Base-by-base conservation (phyloP, 345 rosid genomes). In the Euphorbia peplus region DNA sequence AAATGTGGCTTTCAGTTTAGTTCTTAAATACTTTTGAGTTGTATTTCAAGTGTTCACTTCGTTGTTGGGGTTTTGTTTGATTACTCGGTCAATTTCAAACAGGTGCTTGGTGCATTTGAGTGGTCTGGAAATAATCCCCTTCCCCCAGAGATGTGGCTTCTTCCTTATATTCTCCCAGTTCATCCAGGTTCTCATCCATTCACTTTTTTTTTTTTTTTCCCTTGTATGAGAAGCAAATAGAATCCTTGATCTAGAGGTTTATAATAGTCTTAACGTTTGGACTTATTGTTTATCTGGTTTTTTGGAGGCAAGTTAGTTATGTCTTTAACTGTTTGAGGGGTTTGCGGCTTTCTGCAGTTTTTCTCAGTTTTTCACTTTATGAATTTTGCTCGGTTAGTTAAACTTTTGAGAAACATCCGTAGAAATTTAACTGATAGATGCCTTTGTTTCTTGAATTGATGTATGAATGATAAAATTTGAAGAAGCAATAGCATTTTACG, bases 71-170 rank as follows among this genome's bases (percentile, higher is more conserved):
- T 24, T 52, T 74, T 62, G 4, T 61, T 64, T 75, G 24, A 75
- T 73, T 70, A 54, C 70, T 61, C 83, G 63, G 72, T 74, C 72
- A 64, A 67, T 68, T n/a, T 57, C 66, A 22, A 72, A 64, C 79
- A 93, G 99, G 91, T 89, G 48, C 96, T 93, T 63, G 97, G 99
- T 79, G 87, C 79, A 63, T 91, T 84, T 82, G 99, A 93, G 72
- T 93, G 97, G 99, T 84, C 86, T 74, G 99, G 99, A 63, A 91
- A 91, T 78, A 93, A 93, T 81, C 99, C 97, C 67, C 71, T 93
- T 53, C 99, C 99, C 71, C 96, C 98, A 64, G 98, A 93, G 87
- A 91, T 82, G 73, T 93, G 98, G 97, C 93, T 93, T 77, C 96
- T 93, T 75, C 97, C 98, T 25, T 93, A 89, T 79, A 32, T 69